Conservation (phyloP, 257 asterid species). For the Striga asiatica region DNA sequence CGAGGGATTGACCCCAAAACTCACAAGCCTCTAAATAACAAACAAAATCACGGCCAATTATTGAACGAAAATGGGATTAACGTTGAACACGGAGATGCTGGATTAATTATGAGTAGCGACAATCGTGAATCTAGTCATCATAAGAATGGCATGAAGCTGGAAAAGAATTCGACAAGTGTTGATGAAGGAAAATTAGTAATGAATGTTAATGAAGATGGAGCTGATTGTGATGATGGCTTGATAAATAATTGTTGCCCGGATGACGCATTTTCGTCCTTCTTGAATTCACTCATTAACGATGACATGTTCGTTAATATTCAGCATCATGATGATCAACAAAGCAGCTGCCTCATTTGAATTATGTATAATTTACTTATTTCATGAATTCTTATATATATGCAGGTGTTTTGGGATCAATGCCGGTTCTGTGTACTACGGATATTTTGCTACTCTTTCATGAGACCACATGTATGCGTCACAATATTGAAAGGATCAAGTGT, state of each 20-base stretch:
- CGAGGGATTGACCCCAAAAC: constrained; percentile 77
- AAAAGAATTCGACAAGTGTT: background rate
- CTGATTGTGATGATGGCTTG: background rate
- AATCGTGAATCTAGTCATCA: background rate
- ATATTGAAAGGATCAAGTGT: no score
- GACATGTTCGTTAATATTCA: constrained; percentile 24
- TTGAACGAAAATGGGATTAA: no score
- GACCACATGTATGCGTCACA: no score
- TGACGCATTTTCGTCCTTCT: constrained; percentile 45
- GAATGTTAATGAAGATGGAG: constrained; percentile 9
- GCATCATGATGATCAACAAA: background rate
- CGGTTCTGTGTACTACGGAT: no score
- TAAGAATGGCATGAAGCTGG: background rate
- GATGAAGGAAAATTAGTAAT: background rate
- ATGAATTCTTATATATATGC: no score
- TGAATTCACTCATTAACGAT: constrained; percentile 53
- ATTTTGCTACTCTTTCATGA: no score
- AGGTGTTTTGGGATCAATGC: no score
- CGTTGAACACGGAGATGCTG: no score
- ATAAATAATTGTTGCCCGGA: constrained; percentile 21
- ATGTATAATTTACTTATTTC: no score
- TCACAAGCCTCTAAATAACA: constrained; percentile 34
- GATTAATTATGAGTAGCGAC: no score
- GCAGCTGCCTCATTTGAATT: background rate
- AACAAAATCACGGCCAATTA: no score